Conservation (phyloP, 1,284 basidiomycete species). For the Xerocomus minutiporus region DNA sequence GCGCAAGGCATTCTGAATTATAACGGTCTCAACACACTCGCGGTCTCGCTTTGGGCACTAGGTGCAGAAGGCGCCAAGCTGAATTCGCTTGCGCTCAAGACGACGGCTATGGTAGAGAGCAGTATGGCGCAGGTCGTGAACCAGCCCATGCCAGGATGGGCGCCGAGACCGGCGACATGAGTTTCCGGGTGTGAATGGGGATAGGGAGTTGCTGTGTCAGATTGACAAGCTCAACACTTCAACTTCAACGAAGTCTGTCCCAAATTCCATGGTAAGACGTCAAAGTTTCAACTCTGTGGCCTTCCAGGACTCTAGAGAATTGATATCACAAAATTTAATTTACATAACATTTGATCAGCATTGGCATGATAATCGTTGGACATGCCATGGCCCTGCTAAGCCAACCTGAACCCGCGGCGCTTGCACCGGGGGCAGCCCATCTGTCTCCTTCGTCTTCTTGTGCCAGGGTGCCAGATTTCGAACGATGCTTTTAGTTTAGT, state of each 20-base stretch:
- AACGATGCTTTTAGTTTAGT: no score
- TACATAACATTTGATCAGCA: neutral
- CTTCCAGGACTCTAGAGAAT: neutral
- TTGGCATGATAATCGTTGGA: neutral
- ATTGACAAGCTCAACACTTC: neutral
- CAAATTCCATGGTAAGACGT: neutral
- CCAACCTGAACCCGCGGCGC: neutral
- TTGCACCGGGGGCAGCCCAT: neutral
- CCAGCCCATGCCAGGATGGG: conserved; percentile 39
- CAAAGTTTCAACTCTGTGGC: neutral
- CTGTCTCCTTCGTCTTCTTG: no score
- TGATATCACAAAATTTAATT: neutral
- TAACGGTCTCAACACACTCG: conserved; percentile 45
- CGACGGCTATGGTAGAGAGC: conserved; percentile 39
- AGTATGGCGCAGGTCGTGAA: conserved; percentile 38
- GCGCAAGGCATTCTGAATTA: conserved; percentile 51
- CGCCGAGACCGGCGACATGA: conserved; percentile 25
- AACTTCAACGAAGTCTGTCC: neutral
- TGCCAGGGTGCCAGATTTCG: no score
- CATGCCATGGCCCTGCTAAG: neutral
- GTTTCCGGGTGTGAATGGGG: neutral
- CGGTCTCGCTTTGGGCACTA: conserved; percentile 45
- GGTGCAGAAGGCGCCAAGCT: conserved; percentile 39
- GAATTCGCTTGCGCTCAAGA: conserved; percentile 35
- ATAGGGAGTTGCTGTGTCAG: neutral